Evolutionary conservation across 2,329 filamentous ascomycete genomes (phyloP).

Genomic region (Neonectria sp.): DNA sequence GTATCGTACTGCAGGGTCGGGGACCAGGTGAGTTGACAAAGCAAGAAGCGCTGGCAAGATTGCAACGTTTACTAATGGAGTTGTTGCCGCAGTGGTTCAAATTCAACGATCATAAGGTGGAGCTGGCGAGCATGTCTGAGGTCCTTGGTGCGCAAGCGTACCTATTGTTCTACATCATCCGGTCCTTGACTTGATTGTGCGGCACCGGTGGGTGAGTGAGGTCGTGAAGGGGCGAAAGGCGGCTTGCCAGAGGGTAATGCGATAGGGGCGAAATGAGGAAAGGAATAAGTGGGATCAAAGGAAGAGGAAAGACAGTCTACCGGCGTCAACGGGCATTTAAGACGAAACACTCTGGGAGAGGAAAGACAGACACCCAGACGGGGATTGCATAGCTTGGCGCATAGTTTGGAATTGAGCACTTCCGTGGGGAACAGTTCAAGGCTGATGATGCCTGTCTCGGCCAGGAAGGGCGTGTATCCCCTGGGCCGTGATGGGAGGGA

Average conservation of each 20-base stretch:
- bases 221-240: background rate
- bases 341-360: constrained; percentile 14
- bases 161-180: constrained; percentile 87
- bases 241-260: background rate
- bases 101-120: constrained; percentile 96
- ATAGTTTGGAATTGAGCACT: constrained; percentile 35
- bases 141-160: constrained; percentile 91
- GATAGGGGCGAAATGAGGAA: background rate
- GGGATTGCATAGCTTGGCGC: constrained; percentile 42
- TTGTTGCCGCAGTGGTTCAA: constrained; percentile 81
- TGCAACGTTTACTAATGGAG: constrained; percentile 30
- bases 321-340: constrained; percentile 33
- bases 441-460: background rate
- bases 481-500: background rate
- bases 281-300: background rate
- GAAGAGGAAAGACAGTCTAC: constrained; percentile 3
- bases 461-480: background rate
- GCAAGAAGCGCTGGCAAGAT: background rate
- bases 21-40: constrained; percentile 67
- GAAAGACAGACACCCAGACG: constrained; percentile 24
- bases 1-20: constrained; percentile 89
- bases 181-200: constrained; percentile 65
- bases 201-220: background rate
- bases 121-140: constrained; percentile 85
- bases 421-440: constrained; percentile 1